Evolutionary conservation across 768 basidiomycete species (phyloP).

Genomic region (Mycena galericulata): DNA sequence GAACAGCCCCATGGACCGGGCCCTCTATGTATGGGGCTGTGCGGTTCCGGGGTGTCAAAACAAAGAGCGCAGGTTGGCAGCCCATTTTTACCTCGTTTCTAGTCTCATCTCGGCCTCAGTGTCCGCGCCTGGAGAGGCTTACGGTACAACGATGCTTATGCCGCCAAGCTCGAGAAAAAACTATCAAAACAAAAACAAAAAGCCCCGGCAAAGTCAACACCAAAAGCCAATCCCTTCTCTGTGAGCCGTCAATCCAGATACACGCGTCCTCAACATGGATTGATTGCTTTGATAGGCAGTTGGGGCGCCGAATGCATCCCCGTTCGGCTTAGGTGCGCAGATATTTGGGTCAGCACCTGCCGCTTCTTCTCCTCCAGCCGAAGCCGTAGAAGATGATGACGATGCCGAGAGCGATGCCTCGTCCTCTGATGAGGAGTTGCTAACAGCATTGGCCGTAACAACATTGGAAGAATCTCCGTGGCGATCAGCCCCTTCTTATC

Average conservation of each 20-base stretch:
- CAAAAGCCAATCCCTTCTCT: conserved; percentile 76
- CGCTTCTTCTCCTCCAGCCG: conserved; percentile 29
- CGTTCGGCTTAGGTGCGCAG: conserved; percentile 73
- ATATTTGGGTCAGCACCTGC: conserved; percentile 63
- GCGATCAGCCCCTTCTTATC: conserved; percentile 73
- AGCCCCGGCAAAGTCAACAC: conserved; percentile 43
- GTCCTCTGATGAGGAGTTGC: conserved; percentile 59
- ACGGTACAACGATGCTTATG: conserved; percentile 79
- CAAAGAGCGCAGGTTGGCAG: conserved; percentile 79
- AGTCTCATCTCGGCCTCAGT: conserved; percentile 53
- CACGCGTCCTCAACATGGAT: conserved; percentile 1
- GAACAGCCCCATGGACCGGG: conserved; percentile 85
- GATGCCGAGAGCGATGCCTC: conserved; percentile 51
- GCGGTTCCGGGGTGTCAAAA: conserved; percentile 76
- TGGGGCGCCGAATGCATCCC: conserved; percentile 41
- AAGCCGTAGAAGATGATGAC: conserved; percentile 43
- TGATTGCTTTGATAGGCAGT: conserved; percentile 41
- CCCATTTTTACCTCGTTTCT: conserved; percentile 30
- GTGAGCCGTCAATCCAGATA: conserved; percentile 51
- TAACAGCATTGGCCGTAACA: conserved; percentile 68
- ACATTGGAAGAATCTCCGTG: conserved; percentile 74
- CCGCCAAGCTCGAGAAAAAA: conserved; percentile 75
- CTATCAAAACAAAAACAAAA: conserved; percentile 53
- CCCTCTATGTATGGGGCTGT: conserved; percentile 89
- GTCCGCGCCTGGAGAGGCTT: conserved; percentile 87